A percentile compares a stretch with the other conserved stretches of the same genome.
Evolutionary conservation across 768 basidiomycete genomes (phyloP).

Genomic region (Xerocomus brunneocitrinus): DNA sequence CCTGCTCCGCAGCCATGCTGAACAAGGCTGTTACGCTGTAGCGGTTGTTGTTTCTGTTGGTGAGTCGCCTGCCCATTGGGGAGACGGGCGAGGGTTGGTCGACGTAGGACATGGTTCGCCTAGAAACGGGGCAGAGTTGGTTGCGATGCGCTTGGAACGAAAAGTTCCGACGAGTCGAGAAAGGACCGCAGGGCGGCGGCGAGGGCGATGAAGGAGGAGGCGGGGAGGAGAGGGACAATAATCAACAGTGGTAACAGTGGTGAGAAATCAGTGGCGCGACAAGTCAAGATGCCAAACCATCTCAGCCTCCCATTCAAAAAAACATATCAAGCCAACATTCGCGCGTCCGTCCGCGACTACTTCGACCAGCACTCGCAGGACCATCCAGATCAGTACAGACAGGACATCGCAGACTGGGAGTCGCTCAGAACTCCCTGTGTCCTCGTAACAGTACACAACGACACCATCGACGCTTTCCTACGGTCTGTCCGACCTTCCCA

Average conservation of each 20-base stretch:
- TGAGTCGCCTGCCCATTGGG: slow-evolving; percentile 69
- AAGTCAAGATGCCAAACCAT: slow-evolving; percentile 67
- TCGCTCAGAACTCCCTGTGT: slow-evolving; percentile 52
- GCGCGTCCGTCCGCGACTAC: slow-evolving; percentile 54
- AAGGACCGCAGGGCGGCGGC: background rate
- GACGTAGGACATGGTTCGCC: slow-evolving; percentile 54
- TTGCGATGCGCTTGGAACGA: slow-evolving; percentile 7
- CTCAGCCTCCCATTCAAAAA: slow-evolving; percentile 72
- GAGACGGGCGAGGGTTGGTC: slow-evolving; percentile 58
- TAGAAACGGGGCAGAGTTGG: background rate
- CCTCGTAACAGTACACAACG: slow-evolving; percentile 54
- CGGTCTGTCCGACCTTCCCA: slow-evolving; percentile 44
- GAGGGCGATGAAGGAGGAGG: background rate
- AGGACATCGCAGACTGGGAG: slow-evolving; percentile 73
- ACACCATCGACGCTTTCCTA: slow-evolving; percentile 45
- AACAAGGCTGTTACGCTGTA: slow-evolving; percentile 95
- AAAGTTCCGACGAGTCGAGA: background rate
- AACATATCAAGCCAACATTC: slow-evolving; percentile 53
- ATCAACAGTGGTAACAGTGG: slow-evolving; percentile 9
- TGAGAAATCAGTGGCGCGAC: slow-evolving; percentile 14
- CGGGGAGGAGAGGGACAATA: slow-evolving; percentile 6
- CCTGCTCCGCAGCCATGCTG: slow-evolving; percentile 98
- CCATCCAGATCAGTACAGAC: slow-evolving; percentile 81
- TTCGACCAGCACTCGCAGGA: slow-evolving; percentile 63
- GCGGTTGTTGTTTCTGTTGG: slow-evolving; percentile 92